Base-by-base conservation (phyloP, 345 rosid genomes). In the Bruguiera parviflora region DNA sequence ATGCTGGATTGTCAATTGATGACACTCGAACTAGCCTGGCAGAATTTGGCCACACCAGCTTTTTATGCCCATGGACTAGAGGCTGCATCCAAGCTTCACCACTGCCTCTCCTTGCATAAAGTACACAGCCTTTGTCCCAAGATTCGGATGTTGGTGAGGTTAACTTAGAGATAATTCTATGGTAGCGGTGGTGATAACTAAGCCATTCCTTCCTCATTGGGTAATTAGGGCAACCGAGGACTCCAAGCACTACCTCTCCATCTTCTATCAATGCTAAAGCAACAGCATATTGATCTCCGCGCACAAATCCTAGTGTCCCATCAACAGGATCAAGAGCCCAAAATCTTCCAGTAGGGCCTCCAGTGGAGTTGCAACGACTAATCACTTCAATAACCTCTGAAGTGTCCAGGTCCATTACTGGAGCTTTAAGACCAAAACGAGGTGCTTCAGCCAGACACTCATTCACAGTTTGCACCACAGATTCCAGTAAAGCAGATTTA, bases 271-370 rank as follows among this genome's bases (percentile, higher is more conserved):
- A 66, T 59, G 88, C 81, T 52, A 85, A 57, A 68, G 86, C 86
- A 66, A 85, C 76, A 56, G 88, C 88, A 68, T 85, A 85, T 61
- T 85, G 88, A 78, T 85, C 88, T 49, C 88, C 86, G 3, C 83
- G 84, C 3, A 85, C 86, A 66, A 85, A 85, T 32, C 88, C 88
- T 58, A 85, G 53, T 0, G 88, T 85, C 5, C 88, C 88, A 66
- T 85, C 86, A 59, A 85, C 88, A 59, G 86, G 86, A 60, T 82
- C 86, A 28, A 85, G 84, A 6, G 83, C 82, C 88, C 88, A 85
- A 77, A 82, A 82, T 64, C 73, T 79, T 68, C 82, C 84, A 0
- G 39, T 46, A 32, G 80, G 73, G 3, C 81, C 82, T 3, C 84
- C 79, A 29, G 60, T 56, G 59, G 88, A 82, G 74, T 75, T 82